Evolutionary conservation across 352 stramenopile species (phyloP).

Genomic region (Phytopythium sindhum): DNA sequence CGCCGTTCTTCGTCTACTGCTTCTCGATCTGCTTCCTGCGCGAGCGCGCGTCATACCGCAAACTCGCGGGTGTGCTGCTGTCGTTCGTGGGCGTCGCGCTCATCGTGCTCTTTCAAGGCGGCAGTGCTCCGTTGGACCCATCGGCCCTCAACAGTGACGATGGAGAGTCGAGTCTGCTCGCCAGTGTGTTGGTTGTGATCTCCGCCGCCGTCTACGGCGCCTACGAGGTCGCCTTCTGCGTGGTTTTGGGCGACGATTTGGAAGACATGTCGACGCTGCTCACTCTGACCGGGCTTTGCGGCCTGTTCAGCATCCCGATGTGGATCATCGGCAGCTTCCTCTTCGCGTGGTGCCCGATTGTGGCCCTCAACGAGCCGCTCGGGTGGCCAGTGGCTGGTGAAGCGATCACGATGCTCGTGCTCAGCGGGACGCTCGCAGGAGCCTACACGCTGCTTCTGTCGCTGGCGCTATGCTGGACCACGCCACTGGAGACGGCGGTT

Average conservation of each 20-base stretch:
- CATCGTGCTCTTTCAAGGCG: conserved; percentile 24
- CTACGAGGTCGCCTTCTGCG: conserved; percentile 45
- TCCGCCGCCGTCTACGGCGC: conserved; percentile 41
- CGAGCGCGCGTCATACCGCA: conserved; percentile 24
- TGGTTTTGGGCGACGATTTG: conserved; percentile 33
- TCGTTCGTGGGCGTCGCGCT: conserved; percentile 33
- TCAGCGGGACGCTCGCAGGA: conserved; percentile 31
- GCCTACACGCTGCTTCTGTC: conserved; percentile 40
- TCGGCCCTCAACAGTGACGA: conserved; percentile 13
- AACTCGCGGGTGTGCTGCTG: conserved; percentile 27
- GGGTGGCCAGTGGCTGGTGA: conserved; percentile 34
- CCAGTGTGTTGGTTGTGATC: conserved; percentile 41
- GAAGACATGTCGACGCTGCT: conserved; percentile 51
- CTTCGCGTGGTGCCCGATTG: conserved; percentile 33
- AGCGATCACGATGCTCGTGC: conserved; percentile 31
- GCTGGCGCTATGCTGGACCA: conserved; percentile 49
- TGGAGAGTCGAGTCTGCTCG: conserved; percentile 28
- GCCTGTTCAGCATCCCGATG: conserved; percentile 39
- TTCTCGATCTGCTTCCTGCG: conserved; percentile 41
- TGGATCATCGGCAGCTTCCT: conserved; percentile 43
- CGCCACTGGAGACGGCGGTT: conserved; percentile 49
- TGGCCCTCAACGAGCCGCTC: conserved; percentile 41
- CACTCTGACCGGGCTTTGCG: conserved; percentile 40
- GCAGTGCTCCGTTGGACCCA: conserved; percentile 14
- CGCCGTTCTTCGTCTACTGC: conserved; percentile 43